Evolutionary conservation across 2,329 filamentous ascomycete genomes (phyloP), one percentile per base, ranked within the genome.

Genomic region (Capronia coronata): DNA sequence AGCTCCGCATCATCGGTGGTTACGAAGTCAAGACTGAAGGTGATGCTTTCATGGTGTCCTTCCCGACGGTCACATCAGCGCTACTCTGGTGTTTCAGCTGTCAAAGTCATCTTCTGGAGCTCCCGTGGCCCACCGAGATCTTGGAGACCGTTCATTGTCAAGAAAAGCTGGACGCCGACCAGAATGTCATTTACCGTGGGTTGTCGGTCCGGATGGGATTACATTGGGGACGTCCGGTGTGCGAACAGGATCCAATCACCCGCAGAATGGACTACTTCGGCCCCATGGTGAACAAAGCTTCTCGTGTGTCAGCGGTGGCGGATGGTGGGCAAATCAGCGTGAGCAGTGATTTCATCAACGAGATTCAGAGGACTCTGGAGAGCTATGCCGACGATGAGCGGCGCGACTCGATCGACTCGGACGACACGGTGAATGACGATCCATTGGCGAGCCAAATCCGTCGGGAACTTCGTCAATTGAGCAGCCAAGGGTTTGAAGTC

Each of bases 21-120:
- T 98, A 96, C 64, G 93, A 98, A 70, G 93, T 98, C 68, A 98
- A 98, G 76, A 98, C 93, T 14, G 93, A 98, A 87, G 93, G 93
- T 59, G 93, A 98, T 69, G 93, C 93, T 7, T 98, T 98, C 64
- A 97, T 98, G 90, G 93, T 98, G 25, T 94, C 91, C 8, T 98
- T 98, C 68, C 87, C 90, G 1, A 97, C 93, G 0, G 89, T 93
- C 2, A 97, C 93, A 1, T 93, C 90, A 7, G 93, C 93, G 3
- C 72, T 98, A 42, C 76, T 98, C 6, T 98, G 93, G 93, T 94
- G 86, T 61, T 98, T 98, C 70, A 87, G 89, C 18, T 90, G 96
- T 22, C 93, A 98, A 67, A 84, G 83, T 58, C 79, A 85, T 62
- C 79, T 98, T 2, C 78, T 98, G 1, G 87, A 95, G 58, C 87